Conservation (phyloP, 345 rosid genomes). For the Rhizophora mangle region DNA sequence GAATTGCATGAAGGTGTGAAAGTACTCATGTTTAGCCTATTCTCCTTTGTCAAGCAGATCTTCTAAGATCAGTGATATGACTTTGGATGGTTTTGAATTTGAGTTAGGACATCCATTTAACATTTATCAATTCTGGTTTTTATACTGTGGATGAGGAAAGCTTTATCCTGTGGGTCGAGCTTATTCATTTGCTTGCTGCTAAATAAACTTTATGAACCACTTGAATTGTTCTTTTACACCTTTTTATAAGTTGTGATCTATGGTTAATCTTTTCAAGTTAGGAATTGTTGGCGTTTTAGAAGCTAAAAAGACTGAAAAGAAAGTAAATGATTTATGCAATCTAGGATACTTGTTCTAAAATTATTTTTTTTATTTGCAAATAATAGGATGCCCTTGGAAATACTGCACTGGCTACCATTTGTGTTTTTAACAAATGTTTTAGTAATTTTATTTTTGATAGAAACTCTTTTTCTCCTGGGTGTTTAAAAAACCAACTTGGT, state of each 20-base stretch:
- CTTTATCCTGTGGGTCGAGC: background rate
- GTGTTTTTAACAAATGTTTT: background rate
- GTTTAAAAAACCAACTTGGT: slow-evolving; percentile 19
- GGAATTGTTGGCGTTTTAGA: too few relatives aligned
- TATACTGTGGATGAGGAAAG: background rate
- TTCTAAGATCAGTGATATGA: background rate
- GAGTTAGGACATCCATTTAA: background rate
- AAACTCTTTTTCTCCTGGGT: slow-evolving; percentile 21
- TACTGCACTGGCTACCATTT: too few relatives aligned
- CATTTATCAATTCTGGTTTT: background rate
- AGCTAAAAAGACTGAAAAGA: too few relatives aligned
- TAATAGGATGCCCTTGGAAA: too few relatives aligned
- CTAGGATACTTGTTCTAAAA: too few relatives aligned
- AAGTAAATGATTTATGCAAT: too few relatives aligned
- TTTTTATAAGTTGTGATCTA: too few relatives aligned
- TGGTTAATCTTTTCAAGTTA: too few relatives aligned
- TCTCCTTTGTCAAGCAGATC: background rate
- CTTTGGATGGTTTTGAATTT: slow-evolving; percentile 7
- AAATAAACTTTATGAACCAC: background rate
- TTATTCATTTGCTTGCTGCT: background rate
- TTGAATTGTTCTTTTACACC: too few relatives aligned
- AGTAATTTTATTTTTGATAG: background rate
- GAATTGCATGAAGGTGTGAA: slow-evolving; percentile 2
- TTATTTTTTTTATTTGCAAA: too few relatives aligned
- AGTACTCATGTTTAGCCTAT: background rate